These are phyloP conservation scores for Trichoderma oligosporum DNA, from an alignment of 2,329 filamentous ascomycete species.

Conservation along the genomic window DNA sequence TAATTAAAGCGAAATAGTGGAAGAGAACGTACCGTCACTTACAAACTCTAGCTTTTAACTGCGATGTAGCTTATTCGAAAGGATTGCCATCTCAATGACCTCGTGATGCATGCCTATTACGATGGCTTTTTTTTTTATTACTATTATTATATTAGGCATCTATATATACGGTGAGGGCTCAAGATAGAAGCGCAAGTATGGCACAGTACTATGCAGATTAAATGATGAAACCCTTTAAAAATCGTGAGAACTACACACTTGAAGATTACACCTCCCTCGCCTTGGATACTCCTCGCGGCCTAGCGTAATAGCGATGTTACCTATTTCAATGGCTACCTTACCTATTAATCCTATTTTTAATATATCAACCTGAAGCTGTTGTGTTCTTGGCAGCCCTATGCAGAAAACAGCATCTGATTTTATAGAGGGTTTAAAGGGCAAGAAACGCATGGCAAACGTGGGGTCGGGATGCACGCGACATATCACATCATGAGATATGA, in stretches of 20 bases:
- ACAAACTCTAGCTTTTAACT: background rate
- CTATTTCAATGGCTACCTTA: background rate
- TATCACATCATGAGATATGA: background rate
- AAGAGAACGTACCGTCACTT: background rate
- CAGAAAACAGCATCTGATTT: conserved; percentile 1
- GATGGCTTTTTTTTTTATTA: too few relatives aligned
- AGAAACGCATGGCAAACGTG: conserved; percentile 8
- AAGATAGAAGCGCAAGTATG: background rate
- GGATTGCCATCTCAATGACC: too few relatives aligned
- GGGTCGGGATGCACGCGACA: background rate
- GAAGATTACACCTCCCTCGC: background rate
- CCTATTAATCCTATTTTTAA: conserved; percentile 8
- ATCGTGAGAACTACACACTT: background rate
- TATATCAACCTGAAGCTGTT: background rate
- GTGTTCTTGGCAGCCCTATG: conserved; percentile 13
- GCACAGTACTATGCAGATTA: background rate
- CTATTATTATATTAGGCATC: too few relatives aligned
- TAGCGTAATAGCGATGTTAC: conserved; percentile 10
- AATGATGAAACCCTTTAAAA: background rate
- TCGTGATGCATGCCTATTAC: too few relatives aligned
- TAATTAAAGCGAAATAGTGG: too few relatives aligned
- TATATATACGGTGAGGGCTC: too few relatives aligned
- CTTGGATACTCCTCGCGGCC: conserved; percentile 12
- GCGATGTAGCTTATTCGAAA: too few relatives aligned
- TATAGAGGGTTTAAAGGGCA: background rate